Percentiles rank a stretch among this genome's conserved stretches.
Conservation (phyloP, 2,329 filamentous ascomycete species). For the Penicillium sp. region DNA sequence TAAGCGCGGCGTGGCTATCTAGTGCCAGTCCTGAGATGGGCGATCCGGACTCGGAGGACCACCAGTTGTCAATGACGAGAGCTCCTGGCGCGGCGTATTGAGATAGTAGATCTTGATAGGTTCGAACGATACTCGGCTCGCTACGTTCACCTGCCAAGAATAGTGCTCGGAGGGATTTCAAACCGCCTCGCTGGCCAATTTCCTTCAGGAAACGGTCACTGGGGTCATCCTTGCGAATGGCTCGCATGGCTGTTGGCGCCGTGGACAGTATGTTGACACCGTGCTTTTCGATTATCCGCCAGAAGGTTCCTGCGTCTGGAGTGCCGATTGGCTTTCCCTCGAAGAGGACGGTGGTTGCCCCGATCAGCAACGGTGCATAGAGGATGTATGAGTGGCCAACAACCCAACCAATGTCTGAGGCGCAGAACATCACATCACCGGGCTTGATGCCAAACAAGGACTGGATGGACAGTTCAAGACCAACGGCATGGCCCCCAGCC, state of each 20-base stretch:
- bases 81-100: conserved; percentile 61
- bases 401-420: conserved; percentile 88
- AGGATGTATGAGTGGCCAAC: conserved; percentile 83
- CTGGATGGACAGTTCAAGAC: conserved; percentile 72
- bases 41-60: conserved; percentile 65
- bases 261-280: conserved; percentile 80
- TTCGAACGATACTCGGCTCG: conserved; percentile 75
- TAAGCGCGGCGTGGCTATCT: conserved; percentile 55
- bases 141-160: conserved; percentile 88
- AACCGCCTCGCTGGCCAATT: conserved; percentile 61
- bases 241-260: conserved; percentile 78
- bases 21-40: conserved; percentile 63
- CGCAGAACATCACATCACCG: conserved; percentile 74
- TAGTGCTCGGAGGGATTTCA: conserved; percentile 66
- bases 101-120: conserved; percentile 69
- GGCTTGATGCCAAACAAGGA: conserved; percentile 79
- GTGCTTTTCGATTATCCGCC: conserved; percentile 80
- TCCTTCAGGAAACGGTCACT: conserved; percentile 61
- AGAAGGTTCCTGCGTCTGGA: conserved; percentile 80
- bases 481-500: conserved; percentile 81
- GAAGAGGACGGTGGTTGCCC: conserved; percentile 80
- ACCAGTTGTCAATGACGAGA: conserved; percentile 66
- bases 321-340: conserved; percentile 94
- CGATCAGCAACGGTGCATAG: conserved; percentile 78
- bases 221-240: conserved; percentile 80